phyloP scores from a whole-genome alignment of 805 yeast genomes.

The Nakazawaea populi region DNA sequence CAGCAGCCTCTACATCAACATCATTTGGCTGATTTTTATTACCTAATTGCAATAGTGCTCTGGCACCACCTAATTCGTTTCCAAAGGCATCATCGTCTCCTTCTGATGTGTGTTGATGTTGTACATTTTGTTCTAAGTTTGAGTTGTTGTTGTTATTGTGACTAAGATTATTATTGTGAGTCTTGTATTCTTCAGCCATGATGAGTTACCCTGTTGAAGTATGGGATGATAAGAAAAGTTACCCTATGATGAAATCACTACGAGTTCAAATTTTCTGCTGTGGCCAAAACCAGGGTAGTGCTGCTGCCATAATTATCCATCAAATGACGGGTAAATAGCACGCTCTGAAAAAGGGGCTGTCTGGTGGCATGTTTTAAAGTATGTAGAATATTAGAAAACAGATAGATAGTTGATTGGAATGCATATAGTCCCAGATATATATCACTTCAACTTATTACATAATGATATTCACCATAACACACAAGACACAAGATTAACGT shows the following conservation, averaged over 20 bases:
- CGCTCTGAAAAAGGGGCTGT: no score
- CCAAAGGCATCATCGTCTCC: constrained; percentile 9
- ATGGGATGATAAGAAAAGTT: constrained; percentile 12
- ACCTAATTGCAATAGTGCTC: constrained; percentile 20
- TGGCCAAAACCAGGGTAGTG: no score
- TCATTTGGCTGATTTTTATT: constrained; percentile 12
- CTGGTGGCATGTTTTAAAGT: no score
- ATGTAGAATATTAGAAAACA: no score
- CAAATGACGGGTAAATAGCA: no score
- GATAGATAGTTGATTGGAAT: no score
- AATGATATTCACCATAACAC: no score
- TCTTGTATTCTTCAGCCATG: constrained; percentile 1
- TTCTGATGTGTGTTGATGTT: neutral
- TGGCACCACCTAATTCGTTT: constrained; percentile 22
- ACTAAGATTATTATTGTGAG: neutral
- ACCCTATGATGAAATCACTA: neutral
- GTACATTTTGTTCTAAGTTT: neutral
- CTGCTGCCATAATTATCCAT: no score
- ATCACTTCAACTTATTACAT: no score
- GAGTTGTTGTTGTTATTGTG: neutral
- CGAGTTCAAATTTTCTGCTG: neutral
- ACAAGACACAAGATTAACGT: neutral
- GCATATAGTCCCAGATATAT: no score
- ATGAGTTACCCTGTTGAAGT: constrained; percentile 16
- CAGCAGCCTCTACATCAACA: constrained; percentile 69